Percentiles rank a stretch among this genome's conserved stretches.
These are phyloP conservation scores for Ustanciosporium gigantosporum DNA, from an alignment of 1,284 basidiomycete genomes.

Conservation along the genomic window DNA sequence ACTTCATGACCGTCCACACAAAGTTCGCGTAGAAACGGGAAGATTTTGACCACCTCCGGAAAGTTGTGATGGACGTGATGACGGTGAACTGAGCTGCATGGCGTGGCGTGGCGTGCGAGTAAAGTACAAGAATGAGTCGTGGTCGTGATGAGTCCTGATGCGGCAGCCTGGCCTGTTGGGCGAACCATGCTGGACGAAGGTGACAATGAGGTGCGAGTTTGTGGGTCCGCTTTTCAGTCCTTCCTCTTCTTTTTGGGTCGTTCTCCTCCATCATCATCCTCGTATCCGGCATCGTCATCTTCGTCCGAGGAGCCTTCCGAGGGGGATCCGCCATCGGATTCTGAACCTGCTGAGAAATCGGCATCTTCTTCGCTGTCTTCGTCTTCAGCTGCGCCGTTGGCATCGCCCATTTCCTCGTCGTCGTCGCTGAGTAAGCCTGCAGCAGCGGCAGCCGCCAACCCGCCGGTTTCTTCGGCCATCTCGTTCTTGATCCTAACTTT, in stretches of 20 bases:
- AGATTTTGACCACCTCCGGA: too few species aligned
- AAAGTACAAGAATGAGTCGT: too few species aligned
- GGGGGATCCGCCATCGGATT: conserved; percentile 50
- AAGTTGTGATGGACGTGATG: too few species aligned
- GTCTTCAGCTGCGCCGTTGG: conserved; percentile 65
- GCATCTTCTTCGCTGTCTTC: conserved; percentile 68
- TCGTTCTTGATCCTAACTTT: conserved; percentile 94
- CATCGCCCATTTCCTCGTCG: conserved; percentile 66
- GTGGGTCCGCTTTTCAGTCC: too few species aligned
- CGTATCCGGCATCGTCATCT: conserved; percentile 31
- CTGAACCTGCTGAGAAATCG: conserved; percentile 75
- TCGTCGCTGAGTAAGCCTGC: conserved; percentile 72
- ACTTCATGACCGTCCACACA: too few species aligned
- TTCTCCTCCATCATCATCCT: conserved; percentile 25
- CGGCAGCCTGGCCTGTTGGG: too few species aligned
- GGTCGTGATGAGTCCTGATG: too few species aligned
- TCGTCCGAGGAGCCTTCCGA: conserved; percentile 65
- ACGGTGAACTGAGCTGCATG: too few species aligned
- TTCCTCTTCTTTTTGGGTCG: conserved; percentile 52
- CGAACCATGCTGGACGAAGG: too few species aligned
- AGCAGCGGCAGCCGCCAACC: conserved; percentile 66
- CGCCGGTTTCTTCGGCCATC: conserved; percentile 76
- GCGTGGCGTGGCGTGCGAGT: too few species aligned
- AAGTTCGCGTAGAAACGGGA: too few species aligned
- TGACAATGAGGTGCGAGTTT: too few species aligned